Percentiles rank a stretch among this genome's conserved stretches.
Conservation (phyloP, 2,329 filamentous ascomycete species). For the Xylaria sp. region DNA sequence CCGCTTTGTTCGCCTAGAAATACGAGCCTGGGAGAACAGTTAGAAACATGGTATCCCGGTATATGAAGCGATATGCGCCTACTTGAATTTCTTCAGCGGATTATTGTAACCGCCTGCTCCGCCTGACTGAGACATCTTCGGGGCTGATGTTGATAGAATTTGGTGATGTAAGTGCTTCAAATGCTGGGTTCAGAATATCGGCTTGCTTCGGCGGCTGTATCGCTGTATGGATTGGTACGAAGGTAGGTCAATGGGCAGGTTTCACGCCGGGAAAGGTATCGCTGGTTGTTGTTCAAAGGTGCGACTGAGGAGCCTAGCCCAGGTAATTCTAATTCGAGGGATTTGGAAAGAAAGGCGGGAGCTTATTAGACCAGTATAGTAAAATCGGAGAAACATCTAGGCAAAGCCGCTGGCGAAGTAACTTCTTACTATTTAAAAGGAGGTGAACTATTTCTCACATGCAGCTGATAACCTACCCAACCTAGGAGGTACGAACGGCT, state of each 20-base stretch:
- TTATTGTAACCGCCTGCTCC: slow-evolving; percentile 88
- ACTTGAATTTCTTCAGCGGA: slow-evolving; percentile 99
- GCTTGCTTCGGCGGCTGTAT: slow-evolving; percentile 18
- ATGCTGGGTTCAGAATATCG: slow-evolving; percentile 1
- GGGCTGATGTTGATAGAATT: slow-evolving; percentile 33
- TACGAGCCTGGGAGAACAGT: slow-evolving; percentile 75
- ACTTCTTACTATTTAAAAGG: slow-evolving; percentile 33
- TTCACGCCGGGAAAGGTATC: slow-evolving; percentile 17
- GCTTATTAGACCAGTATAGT: slow-evolving; percentile 19
- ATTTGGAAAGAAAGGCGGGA: slow-evolving; percentile 10
- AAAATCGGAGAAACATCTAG: slow-evolving; percentile 20
- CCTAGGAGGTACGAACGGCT: background rate
- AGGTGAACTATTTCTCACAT: slow-evolving; percentile 33
- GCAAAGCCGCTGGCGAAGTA: slow-evolving; percentile 21
- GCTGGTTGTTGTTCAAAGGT: slow-evolving; percentile 16
- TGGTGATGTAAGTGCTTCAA: slow-evolving; percentile 6
- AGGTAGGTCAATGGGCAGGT: slow-evolving; percentile 20
- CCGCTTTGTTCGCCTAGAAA: slow-evolving; percentile 99
- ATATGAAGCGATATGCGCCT: slow-evolving; percentile 61
- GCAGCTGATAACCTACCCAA: slow-evolving; percentile 17
- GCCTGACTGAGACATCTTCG: slow-evolving; percentile 80
- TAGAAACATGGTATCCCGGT: slow-evolving; percentile 30
- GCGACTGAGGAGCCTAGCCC: background rate
- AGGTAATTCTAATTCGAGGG: background rate
- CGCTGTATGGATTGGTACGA: slow-evolving; percentile 19